These are phyloP conservation scores for Rhipidocladum racemiflorum DNA, from an alignment of 176 grass and related monocot genomes.

Conservation along the genomic window DNA sequence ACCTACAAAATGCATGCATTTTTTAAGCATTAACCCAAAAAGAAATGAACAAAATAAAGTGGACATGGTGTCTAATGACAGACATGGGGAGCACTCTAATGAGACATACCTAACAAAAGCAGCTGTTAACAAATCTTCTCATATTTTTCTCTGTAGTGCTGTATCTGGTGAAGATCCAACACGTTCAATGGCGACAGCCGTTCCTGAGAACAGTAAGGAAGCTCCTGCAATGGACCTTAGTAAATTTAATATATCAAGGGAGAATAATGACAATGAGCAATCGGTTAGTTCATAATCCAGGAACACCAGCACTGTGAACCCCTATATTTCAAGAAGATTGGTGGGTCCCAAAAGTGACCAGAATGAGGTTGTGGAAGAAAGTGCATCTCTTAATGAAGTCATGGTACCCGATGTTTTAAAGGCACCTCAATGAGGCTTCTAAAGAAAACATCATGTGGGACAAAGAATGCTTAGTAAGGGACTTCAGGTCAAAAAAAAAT, in stretches of 20 bases:
- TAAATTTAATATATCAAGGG: constrained; percentile 38
- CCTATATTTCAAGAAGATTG: constrained; percentile 45
- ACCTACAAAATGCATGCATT: constrained; percentile 23
- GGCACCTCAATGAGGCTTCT: constrained; percentile 24
- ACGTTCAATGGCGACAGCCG: constrained; percentile 8
- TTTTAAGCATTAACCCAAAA: constrained; percentile 22
- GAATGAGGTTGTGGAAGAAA: constrained; percentile 43
- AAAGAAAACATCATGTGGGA: constrained; percentile 29
- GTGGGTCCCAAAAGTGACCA: constrained; percentile 23
- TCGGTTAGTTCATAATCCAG: constrained; percentile 52
- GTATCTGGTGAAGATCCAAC: constrained; percentile 44
- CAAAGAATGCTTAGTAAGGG: constrained; percentile 34
- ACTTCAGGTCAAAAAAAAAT: constrained; percentile 45
- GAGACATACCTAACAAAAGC: constrained; percentile 34
- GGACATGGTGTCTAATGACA: background rate
- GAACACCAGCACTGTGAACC: constrained; percentile 48
- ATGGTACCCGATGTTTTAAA: constrained; percentile 38
- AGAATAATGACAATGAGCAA: constrained; percentile 38
- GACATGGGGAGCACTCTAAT: constrained; percentile 33
- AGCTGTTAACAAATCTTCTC: constrained; percentile 30
- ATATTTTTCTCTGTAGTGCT: constrained; percentile 29
- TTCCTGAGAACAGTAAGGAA: constrained; percentile 34
- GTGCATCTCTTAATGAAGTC: constrained; percentile 39
- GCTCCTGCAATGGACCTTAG: background rate
- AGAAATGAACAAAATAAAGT: constrained; percentile 29